phyloP scores from a whole-genome alignment of 2,329 filamentous ascomycete species.

The Colletotrichum tabaci region DNA sequence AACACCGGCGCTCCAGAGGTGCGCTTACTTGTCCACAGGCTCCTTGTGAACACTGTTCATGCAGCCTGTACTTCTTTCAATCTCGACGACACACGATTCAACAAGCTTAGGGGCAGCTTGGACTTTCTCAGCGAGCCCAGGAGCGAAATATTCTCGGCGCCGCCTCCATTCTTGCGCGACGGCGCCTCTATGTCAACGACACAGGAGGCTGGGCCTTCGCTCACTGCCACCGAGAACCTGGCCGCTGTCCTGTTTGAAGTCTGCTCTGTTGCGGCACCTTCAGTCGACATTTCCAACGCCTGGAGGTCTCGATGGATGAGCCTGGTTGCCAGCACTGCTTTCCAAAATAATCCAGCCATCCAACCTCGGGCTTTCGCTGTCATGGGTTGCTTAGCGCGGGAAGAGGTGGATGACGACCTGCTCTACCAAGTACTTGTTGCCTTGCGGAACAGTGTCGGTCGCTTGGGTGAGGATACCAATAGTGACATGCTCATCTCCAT shows the following conservation, averaged over 20 bases:
- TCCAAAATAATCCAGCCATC: conserved; percentile 80
- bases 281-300: conserved; percentile 75
- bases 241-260: conserved; percentile 75
- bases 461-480: conserved; percentile 75
- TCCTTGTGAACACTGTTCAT: conserved; percentile 78
- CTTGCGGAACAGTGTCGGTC: conserved; percentile 74
- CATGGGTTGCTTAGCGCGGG: conserved; percentile 79
- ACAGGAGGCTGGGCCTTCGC: conserved; percentile 67
- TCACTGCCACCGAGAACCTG: conserved; percentile 72
- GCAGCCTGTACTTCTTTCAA: conserved; percentile 77
- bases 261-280: conserved; percentile 74
- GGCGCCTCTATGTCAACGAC: conserved; percentile 68
- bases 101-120: conserved; percentile 69
- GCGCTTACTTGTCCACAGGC: conserved; percentile 71
- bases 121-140: conserved; percentile 72
- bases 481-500: conserved; percentile 80
- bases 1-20: conserved; percentile 74
- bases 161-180: conserved; percentile 63
- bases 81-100: conserved; percentile 71
- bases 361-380: conserved; percentile 79
- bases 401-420: conserved; percentile 80
- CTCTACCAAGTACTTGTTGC: conserved; percentile 80
- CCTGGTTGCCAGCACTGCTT: conserved; percentile 79
- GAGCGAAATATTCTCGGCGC: conserved; percentile 70
- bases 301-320: conserved; percentile 84